Evolutionary conservation across 2,329 filamentous ascomycete genomes (phyloP), one percentile per base, ranked within the genome.

Genomic region (Gnomoniopsis smithogilvyi): DNA sequence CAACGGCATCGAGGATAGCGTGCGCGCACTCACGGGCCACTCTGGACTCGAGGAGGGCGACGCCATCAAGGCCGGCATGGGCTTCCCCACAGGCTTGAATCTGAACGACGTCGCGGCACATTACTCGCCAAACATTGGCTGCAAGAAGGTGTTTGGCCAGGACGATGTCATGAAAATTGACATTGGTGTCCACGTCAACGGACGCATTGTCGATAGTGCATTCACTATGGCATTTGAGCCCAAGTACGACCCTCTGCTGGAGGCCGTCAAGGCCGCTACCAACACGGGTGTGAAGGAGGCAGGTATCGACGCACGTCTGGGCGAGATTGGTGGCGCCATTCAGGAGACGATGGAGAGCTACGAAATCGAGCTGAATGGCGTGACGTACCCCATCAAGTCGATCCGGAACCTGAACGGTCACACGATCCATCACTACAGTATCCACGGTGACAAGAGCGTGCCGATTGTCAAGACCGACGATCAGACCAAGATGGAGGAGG

Each of bases 401-500:
- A 94, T 96, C 70, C 88, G 90, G 64, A 95, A 95, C 76, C 80
- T 96, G 62, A 94, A 90, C 69, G 92, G 92, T 11, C 93, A 97
- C 78, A 94, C 90, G 65, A 97, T 97, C 69, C 81, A 91, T 58
- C 92, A 87, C 62, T 95, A 93, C 78, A 87, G 86, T 72, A 97
- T 97, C 67, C 93, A 97, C 76, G 92, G 93, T 59, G 90, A 86
- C 67, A 97, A 97, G 81, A 92, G 90, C 65, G 91, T 97, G 54
- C 94, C 93, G 0, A 96, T 97, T 68, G 92, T 97, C 64, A 96
- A 96, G 79, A 88, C 86, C 63, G 84, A 85, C 63, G 91, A 96
- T 69, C 86, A 88, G 72, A 96, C 92, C 54, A 96, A 96, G 82
- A 98, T 98, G 94, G 93, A 97, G 77, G 94, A 97, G 76, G 92